Percentiles rank a stretch among this genome's conserved stretches.
These are phyloP conservation scores for Backusella mclennaniae DNA, from an alignment of 192 early-diverging fungal species.

Conservation along the genomic window DNA sequence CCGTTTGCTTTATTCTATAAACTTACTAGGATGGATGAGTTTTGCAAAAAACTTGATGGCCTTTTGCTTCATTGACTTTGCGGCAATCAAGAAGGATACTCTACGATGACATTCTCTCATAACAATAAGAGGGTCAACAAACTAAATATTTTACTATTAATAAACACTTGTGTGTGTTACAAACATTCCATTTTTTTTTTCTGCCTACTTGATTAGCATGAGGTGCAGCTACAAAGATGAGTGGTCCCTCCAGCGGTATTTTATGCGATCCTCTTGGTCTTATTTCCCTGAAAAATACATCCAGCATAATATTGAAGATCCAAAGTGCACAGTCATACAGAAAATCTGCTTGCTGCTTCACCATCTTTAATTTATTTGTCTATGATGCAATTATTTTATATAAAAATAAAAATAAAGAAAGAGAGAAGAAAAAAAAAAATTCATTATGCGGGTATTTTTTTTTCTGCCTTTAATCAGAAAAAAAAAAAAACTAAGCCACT, in stretches of 20 bases:
- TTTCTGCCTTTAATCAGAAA: not conserved
- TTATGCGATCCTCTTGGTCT: constrained; percentile 77
- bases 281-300: constrained; percentile 91
- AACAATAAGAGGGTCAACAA: constrained; percentile 93
- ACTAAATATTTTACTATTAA: constrained; percentile 47
- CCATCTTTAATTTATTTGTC: not conserved
- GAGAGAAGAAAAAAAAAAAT: not conserved
- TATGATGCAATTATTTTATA: not conserved
- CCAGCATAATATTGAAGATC: constrained; percentile 69
- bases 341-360: constrained; percentile 10
- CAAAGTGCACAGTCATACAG: constrained; percentile 66
- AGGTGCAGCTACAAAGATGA: constrained; percentile 90
- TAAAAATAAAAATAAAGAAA: not conserved
- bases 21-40: constrained; percentile 72
- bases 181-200: not conserved
- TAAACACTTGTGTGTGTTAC: not conserved
- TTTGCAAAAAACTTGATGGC: constrained; percentile 82
- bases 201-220: constrained; percentile 68
- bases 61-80: constrained; percentile 84
- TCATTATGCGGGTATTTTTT: not conserved
- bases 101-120: constrained; percentile 77
- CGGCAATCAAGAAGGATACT: constrained; percentile 79
- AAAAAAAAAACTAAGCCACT: constrained; percentile 7
- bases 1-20: no score
- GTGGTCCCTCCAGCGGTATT: constrained; percentile 84